phyloP scores from a whole-genome alignment of 2,329 filamentous ascomycete genomes.

The Xylariaceae sp. region DNA sequence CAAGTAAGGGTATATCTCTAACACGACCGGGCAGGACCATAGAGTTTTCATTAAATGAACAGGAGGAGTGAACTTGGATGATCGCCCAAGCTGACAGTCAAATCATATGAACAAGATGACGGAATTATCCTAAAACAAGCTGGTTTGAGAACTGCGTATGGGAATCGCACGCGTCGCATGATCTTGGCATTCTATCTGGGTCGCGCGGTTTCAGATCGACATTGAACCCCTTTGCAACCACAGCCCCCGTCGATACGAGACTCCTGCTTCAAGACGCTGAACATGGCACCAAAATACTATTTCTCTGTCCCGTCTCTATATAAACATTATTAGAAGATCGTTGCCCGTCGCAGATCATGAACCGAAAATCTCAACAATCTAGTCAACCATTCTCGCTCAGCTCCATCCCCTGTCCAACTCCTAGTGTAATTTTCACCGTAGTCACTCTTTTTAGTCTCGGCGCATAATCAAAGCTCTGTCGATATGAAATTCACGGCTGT shows the following conservation, averaged over 20 bases:
- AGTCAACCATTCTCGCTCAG: constrained; percentile 28
- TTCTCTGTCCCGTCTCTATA: constrained; percentile 20
- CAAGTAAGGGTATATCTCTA: background rate
- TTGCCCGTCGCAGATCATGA: constrained; percentile 32
- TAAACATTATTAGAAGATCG: constrained; percentile 34
- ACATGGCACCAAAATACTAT: background rate
- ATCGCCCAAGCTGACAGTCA: constrained; percentile 6
- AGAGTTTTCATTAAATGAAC: background rate
- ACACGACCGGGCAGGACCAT: background rate
- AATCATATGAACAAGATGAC: constrained; percentile 19
- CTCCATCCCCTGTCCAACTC: constrained; percentile 7
- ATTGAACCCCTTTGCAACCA: constrained; percentile 1
- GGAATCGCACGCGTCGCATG: constrained; percentile 24
- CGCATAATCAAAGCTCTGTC: constrained; percentile 3
- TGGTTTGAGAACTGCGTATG: constrained; percentile 18
- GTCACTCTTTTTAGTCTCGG: constrained; percentile 14
- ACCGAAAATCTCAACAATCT: constrained; percentile 26
- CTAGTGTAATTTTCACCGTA: background rate
- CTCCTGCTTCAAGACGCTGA: constrained; percentile 6
- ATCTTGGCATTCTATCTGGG: constrained; percentile 17
- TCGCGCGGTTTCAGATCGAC: constrained; percentile 23
- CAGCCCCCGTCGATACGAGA: constrained; percentile 1
- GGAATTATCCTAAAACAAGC: constrained; percentile 23
- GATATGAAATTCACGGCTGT: constrained; percentile 15
- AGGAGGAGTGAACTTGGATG: background rate